Evolutionary conservation across 1,284 basidiomycete species (phyloP).

Genomic region (Ganoderma boninense): DNA sequence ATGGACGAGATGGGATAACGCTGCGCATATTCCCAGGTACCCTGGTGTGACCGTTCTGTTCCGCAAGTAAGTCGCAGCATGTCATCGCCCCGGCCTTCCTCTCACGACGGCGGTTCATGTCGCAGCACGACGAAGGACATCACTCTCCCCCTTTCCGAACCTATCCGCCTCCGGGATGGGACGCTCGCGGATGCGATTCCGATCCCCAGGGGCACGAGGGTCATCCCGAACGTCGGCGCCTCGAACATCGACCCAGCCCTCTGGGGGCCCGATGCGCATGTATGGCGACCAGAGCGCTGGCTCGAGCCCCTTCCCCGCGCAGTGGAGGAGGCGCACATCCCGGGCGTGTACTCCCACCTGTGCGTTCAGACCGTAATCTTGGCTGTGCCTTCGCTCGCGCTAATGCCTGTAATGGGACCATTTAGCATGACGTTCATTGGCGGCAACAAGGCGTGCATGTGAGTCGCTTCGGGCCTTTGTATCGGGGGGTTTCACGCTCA

Average conservation of each 20-base stretch:
- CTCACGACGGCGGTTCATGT: not conserved
- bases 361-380: not conserved
- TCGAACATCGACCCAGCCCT: conserved; percentile 14
- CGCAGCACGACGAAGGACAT: conserved; percentile 13
- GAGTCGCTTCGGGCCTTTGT: conserved; percentile 13
- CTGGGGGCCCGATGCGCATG: conserved; percentile 18
- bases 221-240: conserved; percentile 19
- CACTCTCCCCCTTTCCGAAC: conserved; percentile 15
- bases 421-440: conserved; percentile 45
- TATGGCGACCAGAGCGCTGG: conserved; percentile 24
- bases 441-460: conserved; percentile 43
- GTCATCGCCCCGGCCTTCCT: not conserved
- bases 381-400: conserved; percentile 1
- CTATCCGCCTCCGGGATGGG: conserved; percentile 23
- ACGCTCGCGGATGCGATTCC: conserved; percentile 17
- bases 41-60: conserved; percentile 23
- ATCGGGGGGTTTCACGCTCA: not conserved
- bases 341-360: conserved; percentile 23
- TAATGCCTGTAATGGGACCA: not conserved
- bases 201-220: conserved; percentile 24
- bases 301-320: conserved; percentile 19
- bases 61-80: conserved; percentile 16
- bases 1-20: not conserved
- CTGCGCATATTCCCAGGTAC: conserved; percentile 2
- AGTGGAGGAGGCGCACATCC: conserved; percentile 21